phyloP scores from a whole-genome alignment of 805 yeast species.

The Saccharomycopsis vini region DNA sequence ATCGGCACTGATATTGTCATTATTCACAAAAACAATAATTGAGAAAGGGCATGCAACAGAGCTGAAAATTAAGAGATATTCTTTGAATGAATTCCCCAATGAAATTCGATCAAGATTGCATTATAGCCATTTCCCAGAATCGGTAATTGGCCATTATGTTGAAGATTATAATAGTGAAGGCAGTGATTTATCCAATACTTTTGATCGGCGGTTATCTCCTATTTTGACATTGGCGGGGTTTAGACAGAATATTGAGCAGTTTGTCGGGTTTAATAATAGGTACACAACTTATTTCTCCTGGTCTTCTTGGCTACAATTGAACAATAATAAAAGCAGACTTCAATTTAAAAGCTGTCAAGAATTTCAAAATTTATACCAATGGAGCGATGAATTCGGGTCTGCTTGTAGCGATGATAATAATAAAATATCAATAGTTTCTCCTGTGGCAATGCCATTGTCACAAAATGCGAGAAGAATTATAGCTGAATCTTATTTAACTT shows the following conservation, averaged over 20 bases:
- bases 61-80: not conserved
- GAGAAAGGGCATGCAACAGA: no score
- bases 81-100: not conserved
- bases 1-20: no score
- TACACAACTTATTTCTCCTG: constrained; percentile 9
- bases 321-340: not conserved
- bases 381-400: not conserved
- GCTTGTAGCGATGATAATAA: not conserved
- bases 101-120: not conserved
- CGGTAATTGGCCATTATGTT: not conserved
- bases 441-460: constrained; percentile 5
- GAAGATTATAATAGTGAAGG: not conserved
- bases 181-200: not conserved
- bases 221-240: not conserved
- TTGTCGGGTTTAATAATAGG: not conserved
- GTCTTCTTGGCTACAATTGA: constrained; percentile 5
- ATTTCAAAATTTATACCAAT: not conserved
- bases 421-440: not conserved
- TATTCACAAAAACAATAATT: no score
- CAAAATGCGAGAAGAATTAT: constrained; percentile 4
- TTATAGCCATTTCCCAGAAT: not conserved
- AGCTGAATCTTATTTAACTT: constrained; percentile 7
- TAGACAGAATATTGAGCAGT: not conserved
- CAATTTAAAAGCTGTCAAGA: not conserved
- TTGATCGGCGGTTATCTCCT: constrained; percentile 7